A percentile compares a stretch with the other conserved stretches of the same genome.
Conservation (phyloP, 2,329 filamentous ascomycete species). For the Neurospora crassa region DNA sequence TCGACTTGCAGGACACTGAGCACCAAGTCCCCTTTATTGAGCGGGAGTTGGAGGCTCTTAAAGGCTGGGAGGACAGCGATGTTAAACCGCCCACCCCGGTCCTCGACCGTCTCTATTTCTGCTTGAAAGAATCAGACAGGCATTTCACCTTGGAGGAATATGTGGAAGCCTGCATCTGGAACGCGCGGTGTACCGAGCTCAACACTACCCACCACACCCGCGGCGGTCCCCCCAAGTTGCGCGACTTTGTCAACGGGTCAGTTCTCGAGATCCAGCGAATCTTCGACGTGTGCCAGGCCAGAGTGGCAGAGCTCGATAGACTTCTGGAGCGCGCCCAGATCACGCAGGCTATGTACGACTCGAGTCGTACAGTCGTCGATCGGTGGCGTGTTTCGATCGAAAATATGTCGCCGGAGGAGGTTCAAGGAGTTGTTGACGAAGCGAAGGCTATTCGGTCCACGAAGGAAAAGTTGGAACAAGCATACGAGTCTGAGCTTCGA, state of each 20-base stretch:
- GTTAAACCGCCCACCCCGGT: background rate
- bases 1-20: background rate
- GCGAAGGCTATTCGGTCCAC: background rate
- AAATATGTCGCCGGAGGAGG: background rate
- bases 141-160: background rate
- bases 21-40: background rate
- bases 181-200: background rate
- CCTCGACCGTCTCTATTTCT: background rate
- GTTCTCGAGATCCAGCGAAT: background rate
- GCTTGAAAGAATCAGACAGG: background rate
- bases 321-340: background rate
- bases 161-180: background rate
- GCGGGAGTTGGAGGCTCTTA: background rate
- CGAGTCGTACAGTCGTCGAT: background rate
- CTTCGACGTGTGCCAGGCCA: background rate
- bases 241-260: background rate
- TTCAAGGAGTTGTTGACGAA: background rate
- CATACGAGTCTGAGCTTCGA: background rate
- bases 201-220: background rate
- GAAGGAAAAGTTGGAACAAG: background rate
- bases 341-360: background rate
- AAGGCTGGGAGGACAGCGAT: background rate
- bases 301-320: background rate
- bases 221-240: background rate
- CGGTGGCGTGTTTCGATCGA: background rate